Conservation (phyloP, 208 protist species). For the Blastocrithidia nonstop region DNA sequence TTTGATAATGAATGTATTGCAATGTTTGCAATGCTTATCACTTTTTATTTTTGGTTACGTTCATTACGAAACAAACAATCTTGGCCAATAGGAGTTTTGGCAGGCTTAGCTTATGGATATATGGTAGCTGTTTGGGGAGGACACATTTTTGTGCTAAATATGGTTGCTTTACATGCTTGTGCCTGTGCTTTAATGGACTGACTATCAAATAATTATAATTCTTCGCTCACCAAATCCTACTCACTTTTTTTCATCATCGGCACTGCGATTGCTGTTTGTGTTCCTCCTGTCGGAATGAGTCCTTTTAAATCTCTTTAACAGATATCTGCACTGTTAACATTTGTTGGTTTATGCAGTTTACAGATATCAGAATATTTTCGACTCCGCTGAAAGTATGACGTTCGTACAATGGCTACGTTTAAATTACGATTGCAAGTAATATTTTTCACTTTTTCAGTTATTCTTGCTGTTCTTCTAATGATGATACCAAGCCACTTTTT, state of each 20-base stretch:
- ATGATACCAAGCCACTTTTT: slow-evolving; percentile 8
- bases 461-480: slow-evolving; percentile 3
- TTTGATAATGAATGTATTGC: slow-evolving; percentile 98
- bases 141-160: slow-evolving; percentile 97
- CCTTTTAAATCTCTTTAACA: slow-evolving; percentile 91
- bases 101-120: slow-evolving; percentile 73
- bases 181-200: slow-evolving; percentile 71
- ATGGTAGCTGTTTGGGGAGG: slow-evolving; percentile 94
- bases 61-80: slow-evolving; percentile 24
- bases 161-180: slow-evolving; percentile 92
- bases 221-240: slow-evolving; percentile 88
- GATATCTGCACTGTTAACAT: slow-evolving; percentile 83
- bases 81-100: slow-evolving; percentile 30
- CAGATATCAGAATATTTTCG: slow-evolving; percentile 15
- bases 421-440: no score
- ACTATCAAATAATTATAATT: slow-evolving; percentile 55
- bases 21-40: slow-evolving; percentile 91
- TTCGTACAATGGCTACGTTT: slow-evolving; percentile 11
- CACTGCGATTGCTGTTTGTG: slow-evolving; percentile 88
- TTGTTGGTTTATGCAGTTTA: slow-evolving; percentile 27
- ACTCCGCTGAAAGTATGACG: slow-evolving; percentile 7
- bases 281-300: slow-evolving; percentile 89
- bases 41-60: slow-evolving; percentile 87
- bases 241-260: slow-evolving; percentile 90
- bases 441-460: slow-evolving; percentile 4